phyloP scores from a whole-genome alignment of 768 basidiomycete genomes.

The Erythrobasidium yunnanense region DNA sequence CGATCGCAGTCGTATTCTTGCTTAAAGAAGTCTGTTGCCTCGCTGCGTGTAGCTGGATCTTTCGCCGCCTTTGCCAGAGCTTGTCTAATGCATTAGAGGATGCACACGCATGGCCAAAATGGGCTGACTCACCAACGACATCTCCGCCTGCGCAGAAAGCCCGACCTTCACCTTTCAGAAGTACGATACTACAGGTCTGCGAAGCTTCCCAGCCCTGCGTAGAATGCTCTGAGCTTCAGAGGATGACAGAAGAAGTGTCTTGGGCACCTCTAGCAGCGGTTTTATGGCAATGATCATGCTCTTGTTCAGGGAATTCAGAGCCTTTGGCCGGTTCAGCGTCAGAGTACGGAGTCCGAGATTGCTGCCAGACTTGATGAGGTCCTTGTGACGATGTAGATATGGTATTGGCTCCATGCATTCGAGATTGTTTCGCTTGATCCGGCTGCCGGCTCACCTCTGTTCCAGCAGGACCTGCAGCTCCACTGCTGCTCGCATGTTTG shows the following conservation, averaged over 20 bases:
- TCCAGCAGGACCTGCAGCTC: no score
- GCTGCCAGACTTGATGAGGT: not conserved
- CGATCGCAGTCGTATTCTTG: conserved; percentile 51
- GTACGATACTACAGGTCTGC: conserved; percentile 43
- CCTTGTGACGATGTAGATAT: no score
- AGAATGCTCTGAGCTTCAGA: not conserved
- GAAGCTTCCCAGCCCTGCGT: not conserved
- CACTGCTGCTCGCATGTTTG: no score
- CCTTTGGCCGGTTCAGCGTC: conserved; percentile 25
- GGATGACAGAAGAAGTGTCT: not conserved
- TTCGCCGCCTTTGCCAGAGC: conserved; percentile 33
- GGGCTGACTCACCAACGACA: no score
- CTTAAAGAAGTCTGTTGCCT: conserved; percentile 79
- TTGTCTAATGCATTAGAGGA: no score
- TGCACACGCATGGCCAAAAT: no score
- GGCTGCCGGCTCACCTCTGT: no score
- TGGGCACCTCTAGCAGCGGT: conserved; percentile 14
- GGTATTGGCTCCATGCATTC: no score
- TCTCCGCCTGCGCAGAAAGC: conserved; percentile 95
- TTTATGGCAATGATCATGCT: conserved; percentile 24
- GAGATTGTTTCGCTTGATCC: no score
- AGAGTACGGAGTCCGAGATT: conserved; percentile 2
- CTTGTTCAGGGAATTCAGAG: conserved; percentile 24
- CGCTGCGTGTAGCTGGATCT: conserved; percentile 48
- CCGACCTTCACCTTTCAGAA: conserved; percentile 55